Conservation (phyloP, 768 basidiomycete genomes). For the Exsudoporus frostii region DNA sequence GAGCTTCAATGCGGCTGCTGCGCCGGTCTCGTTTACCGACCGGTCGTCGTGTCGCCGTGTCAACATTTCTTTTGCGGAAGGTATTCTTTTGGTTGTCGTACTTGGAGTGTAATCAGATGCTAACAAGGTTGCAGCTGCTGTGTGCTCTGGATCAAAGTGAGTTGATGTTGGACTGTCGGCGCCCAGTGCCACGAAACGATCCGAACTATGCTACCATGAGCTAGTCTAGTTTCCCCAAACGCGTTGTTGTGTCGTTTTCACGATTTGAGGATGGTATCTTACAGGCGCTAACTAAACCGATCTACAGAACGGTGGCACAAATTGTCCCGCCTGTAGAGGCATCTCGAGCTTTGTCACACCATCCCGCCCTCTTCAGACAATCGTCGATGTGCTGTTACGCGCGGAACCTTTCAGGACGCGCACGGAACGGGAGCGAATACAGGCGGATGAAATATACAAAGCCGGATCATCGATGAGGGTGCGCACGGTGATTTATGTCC, state of each 20-base stretch:
- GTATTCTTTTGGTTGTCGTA: conserved; percentile 36
- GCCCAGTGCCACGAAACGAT: conserved; percentile 3
- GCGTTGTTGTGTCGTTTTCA: neutral
- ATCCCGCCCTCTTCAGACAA: conserved; percentile 68
- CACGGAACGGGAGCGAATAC: conserved; percentile 65
- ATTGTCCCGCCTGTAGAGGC: conserved; percentile 78
- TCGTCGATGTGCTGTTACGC: conserved; percentile 72
- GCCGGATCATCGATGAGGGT: conserved; percentile 62
- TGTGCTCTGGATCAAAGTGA: conserved; percentile 79
- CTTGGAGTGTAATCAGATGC: conserved; percentile 29
- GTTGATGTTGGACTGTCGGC: conserved; percentile 28
- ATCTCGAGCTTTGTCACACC: conserved; percentile 65
- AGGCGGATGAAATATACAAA: conserved; percentile 80
- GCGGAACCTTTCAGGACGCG: conserved; percentile 66
- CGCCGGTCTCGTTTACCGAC: conserved; percentile 75
- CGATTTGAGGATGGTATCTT: neutral
- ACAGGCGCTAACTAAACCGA: conserved; percentile 11
- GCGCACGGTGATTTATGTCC: conserved; percentile 20
- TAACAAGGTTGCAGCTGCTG: conserved; percentile 63
- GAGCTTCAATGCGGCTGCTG: conserved; percentile 88
- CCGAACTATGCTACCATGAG: neutral
- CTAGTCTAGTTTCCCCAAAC: neutral
- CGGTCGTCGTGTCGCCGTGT: conserved; percentile 79
- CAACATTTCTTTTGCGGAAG: conserved; percentile 93
- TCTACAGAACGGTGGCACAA: conserved; percentile 75